Evolutionary conservation across 1,284 basidiomycete genomes (phyloP).

Genomic region (Macrocystidia cucumis): DNA sequence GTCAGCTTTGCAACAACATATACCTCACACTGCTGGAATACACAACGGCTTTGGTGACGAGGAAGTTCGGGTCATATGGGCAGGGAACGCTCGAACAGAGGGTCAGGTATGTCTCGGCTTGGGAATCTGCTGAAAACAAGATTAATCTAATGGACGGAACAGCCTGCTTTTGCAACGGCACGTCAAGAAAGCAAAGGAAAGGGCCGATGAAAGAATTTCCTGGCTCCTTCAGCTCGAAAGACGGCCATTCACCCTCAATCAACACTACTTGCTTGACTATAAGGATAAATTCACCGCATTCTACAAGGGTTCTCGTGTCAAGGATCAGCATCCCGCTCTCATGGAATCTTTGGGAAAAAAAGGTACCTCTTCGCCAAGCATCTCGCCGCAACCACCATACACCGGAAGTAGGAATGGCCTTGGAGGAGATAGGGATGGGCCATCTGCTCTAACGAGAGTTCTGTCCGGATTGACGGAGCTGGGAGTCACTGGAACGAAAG

Average conservation of each 20-base stretch:
- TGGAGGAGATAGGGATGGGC: neutral
- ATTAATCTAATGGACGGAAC: neutral
- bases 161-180: conserved; percentile 42
- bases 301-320: conserved; percentile 35
- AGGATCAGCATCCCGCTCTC: conserved; percentile 21
- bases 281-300: conserved; percentile 45
- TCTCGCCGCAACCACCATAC: neutral
- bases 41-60: conserved; percentile 30
- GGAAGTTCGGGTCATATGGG: conserved; percentile 45
- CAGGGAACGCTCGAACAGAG: conserved; percentile 43
- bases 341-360: conserved; percentile 19
- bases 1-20: conserved; percentile 38
- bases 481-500: conserved; percentile 31
- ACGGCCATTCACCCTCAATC: conserved; percentile 49
- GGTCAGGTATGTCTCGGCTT: conserved; percentile 36
- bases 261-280: conserved; percentile 49
- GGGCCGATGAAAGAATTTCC: conserved; percentile 31
- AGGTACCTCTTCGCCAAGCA: neutral
- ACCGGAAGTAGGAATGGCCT: neutral
- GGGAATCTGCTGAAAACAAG: neutral
- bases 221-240: conserved; percentile 49
- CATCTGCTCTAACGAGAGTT: conserved; percentile 23
- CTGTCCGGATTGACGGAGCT: conserved; percentile 34
- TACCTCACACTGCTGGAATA: conserved; percentile 29
- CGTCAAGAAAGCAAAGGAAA: conserved; percentile 31